phyloP scores from a whole-genome alignment of 2,329 filamentous ascomycete species.

The Teratosphaeria epicoccoides region DNA sequence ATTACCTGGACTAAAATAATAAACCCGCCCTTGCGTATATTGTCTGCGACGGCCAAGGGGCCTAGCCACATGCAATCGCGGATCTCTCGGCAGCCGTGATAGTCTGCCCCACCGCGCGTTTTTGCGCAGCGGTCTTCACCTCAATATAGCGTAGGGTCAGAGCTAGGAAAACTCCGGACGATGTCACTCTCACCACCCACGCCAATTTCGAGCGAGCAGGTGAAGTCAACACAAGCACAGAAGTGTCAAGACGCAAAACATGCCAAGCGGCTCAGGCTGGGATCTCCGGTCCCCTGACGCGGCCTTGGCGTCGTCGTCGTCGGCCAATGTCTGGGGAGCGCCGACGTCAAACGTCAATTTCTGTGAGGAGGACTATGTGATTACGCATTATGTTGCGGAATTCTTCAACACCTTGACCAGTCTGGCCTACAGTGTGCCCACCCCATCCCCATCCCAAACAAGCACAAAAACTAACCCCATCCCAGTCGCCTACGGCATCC shows the following conservation, averaged over 20 bases:
- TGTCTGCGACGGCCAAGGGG: not conserved
- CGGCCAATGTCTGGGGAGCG: not conserved
- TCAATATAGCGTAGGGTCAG: too few relatives aligned
- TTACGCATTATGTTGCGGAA: constrained; percentile 5
- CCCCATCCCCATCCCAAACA: not conserved
- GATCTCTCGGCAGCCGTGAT: not conserved
- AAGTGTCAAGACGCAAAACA: not conserved
- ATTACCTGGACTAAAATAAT: too few relatives aligned
- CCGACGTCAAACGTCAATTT: not conserved
- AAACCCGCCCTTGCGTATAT: too few relatives aligned
- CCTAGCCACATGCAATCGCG: not conserved
- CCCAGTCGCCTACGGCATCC: constrained; percentile 16
- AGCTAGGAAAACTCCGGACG: too few relatives aligned
- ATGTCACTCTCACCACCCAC: not conserved
- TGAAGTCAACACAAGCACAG: not conserved
- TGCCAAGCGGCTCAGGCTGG: not conserved
- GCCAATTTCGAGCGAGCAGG: not conserved
- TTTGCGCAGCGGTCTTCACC: not conserved
- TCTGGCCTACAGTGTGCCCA: constrained; percentile 13
- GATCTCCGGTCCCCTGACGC: not conserved
- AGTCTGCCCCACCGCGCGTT: not conserved
- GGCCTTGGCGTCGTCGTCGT: not conserved
- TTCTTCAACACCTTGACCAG: constrained; percentile 22
- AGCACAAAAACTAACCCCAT: not conserved
- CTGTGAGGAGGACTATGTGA: not conserved